These are phyloP conservation scores for Diaporthe australafricana DNA, from an alignment of 2,329 filamentous ascomycete species.

Conservation along the genomic window DNA sequence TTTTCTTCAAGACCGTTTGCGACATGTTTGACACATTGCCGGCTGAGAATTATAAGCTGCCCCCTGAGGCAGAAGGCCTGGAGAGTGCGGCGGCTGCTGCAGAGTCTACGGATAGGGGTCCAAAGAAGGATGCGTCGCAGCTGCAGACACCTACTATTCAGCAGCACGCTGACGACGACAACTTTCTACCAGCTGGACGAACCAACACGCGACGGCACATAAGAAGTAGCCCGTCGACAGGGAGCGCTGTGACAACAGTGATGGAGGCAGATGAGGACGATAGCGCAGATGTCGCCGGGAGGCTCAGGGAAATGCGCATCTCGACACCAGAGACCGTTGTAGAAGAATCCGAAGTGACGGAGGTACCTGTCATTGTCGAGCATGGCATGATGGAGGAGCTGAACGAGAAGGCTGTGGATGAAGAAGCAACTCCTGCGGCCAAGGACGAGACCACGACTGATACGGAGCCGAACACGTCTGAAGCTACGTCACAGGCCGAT, in stretches of 20 bases:
- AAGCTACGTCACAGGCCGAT: neutral
- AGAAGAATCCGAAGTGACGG: conserved; percentile 51
- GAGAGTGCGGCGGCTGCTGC: conserved; percentile 54
- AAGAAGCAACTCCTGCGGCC: conserved; percentile 27
- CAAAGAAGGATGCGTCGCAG: conserved; percentile 41
- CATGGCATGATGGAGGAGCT: conserved; percentile 43
- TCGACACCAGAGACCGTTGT: conserved; percentile 65
- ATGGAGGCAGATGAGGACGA: conserved; percentile 86
- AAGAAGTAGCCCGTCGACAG: conserved; percentile 82
- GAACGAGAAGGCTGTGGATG: conserved; percentile 39
- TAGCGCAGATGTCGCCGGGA: conserved; percentile 57
- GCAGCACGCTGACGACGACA: conserved; percentile 54
- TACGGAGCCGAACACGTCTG: neutral
- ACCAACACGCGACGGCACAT: conserved; percentile 86
- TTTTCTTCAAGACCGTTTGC: conserved; percentile 97
- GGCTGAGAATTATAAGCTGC: conserved; percentile 95
- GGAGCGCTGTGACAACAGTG: conserved; percentile 83
- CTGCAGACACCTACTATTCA: conserved; percentile 41
- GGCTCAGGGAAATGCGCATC: conserved; percentile 59
- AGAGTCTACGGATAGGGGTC: conserved; percentile 34
- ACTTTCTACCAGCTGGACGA: conserved; percentile 64
- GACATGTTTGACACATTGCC: conserved; percentile 91
- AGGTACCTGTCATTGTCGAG: conserved; percentile 55
- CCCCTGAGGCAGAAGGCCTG: conserved; percentile 89
- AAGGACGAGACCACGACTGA: conserved; percentile 5